Percentiles rank a stretch among this genome's conserved stretches.
Evolutionary conservation across 441 rosid genomes (phyloP).

Genomic region (Eutrema salsugineum): DNA sequence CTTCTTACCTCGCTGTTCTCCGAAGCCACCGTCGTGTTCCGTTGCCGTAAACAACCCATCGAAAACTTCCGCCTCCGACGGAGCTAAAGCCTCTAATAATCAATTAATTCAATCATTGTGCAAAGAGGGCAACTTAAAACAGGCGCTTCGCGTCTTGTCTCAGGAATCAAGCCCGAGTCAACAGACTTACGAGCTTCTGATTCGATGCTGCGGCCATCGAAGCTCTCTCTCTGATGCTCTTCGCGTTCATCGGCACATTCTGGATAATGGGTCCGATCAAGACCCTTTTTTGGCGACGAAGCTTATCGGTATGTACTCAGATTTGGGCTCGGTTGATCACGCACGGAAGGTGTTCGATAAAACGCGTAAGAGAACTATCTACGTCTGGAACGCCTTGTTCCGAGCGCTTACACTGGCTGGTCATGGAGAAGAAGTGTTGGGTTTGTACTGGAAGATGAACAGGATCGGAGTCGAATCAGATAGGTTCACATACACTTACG

Average conservation of each 20-base stretch:
- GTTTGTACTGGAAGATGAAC: constrained; percentile 66
- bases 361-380: constrained; percentile 68
- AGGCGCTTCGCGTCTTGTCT: constrained; percentile 59
- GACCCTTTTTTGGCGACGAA: constrained; percentile 93
- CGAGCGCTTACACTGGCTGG: constrained; percentile 76
- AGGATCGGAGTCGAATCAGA: constrained; percentile 50
- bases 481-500: constrained; percentile 80
- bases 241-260: constrained; percentile 60
- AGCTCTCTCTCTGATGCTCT: constrained; percentile 57
- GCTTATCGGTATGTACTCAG: constrained; percentile 63
- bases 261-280: constrained; percentile 70
- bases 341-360: constrained; percentile 84
- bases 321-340: constrained; percentile 47
- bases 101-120: constrained; percentile 59
- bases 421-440: constrained; percentile 74
- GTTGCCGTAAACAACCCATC: constrained; percentile 41
- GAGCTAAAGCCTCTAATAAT: constrained; percentile 34
- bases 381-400: constrained; percentile 80
- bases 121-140: constrained; percentile 64
- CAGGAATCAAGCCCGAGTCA: constrained; percentile 64
- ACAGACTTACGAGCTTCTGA: constrained; percentile 77
- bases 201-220: constrained; percentile 58
- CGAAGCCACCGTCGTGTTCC: constrained; percentile 39
- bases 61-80: constrained; percentile 7
- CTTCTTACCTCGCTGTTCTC: constrained; percentile 32